Conservation (phyloP, 2,329 filamentous ascomycete species). For the Grosmannia clavigera region DNA sequence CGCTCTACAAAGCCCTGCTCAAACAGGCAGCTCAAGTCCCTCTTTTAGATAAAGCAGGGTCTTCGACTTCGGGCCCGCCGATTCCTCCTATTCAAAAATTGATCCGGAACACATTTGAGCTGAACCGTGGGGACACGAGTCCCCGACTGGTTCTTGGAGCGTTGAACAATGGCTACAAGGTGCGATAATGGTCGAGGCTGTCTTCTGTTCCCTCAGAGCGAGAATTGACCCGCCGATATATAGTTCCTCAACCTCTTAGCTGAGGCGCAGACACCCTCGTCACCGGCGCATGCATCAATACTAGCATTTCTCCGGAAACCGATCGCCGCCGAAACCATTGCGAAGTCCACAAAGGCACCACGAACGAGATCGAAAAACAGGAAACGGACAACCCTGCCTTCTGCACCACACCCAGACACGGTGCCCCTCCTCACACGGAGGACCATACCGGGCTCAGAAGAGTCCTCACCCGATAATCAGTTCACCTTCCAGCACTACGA, state of each 20-base stretch:
- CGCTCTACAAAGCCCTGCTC: constrained; percentile 61
- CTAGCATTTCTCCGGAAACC: constrained; percentile 26
- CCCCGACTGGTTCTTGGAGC: constrained; percentile 46
- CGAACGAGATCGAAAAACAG: not conserved
- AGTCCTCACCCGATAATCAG: constrained; percentile 5
- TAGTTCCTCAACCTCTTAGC: constrained; percentile 20
- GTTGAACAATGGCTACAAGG: constrained; percentile 57
- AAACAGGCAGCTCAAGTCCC: constrained; percentile 40
- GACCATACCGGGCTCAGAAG: constrained; percentile 10
- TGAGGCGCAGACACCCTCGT: constrained; percentile 24
- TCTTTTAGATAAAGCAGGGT: constrained; percentile 34
- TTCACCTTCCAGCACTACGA: constrained; percentile 13
- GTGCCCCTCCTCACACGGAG: constrained; percentile 20
- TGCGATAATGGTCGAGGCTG: constrained; percentile 14
- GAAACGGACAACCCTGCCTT: constrained; percentile 6
- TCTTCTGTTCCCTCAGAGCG: not conserved
- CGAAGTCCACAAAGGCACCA: not conserved
- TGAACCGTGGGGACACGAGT: constrained; percentile 46
- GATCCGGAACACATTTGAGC: constrained; percentile 48
- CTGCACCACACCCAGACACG: constrained; percentile 12
- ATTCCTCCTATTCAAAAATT: constrained; percentile 41
- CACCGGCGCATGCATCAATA: constrained; percentile 28
- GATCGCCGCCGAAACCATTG: constrained; percentile 12
- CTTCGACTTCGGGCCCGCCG: constrained; percentile 14
- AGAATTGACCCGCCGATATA: not conserved